Evolutionary conservation across 2,329 filamentous ascomycete genomes (phyloP), one percentile per base, ranked within the genome.

Genomic region (Microsporum audouinii): DNA sequence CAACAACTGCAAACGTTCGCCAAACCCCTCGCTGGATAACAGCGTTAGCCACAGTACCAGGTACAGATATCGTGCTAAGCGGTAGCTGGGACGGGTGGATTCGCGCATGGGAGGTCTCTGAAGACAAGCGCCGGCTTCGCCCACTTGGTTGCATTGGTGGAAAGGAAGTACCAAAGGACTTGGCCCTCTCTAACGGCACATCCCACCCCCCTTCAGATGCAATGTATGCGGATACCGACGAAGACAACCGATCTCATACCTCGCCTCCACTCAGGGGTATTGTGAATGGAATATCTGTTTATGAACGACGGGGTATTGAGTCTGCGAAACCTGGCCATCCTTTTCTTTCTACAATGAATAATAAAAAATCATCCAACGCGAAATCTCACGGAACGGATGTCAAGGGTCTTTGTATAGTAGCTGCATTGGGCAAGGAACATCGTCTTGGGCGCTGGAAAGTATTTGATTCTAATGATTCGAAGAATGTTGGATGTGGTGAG

Each of bases 81-180:
- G 94, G 92, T 36, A 96, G 90, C 74, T 99, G 92, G 91, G 94
- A 95, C 71, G 94, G 94, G 1, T 85, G 84, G 73, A 81, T 99
- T 62, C 82, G 92, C 57, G 87, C 87, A 3, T 99, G 94, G 94
- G 85, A 82, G 63, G 80, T 99, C 23, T 88, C 85, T 59, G 84
- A 89, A 47, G 92, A 96, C 72, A 94, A 91, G 76, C 84, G 84
- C 72, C 85, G 81, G 65, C 82, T 99, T 51, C 86, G 94, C 68
- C 76, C 83, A 0, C 74, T 90, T 5, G 91, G 90, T 0, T 79
- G 84, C 1, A 77, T 94, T 34, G 87, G 84, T 10, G 65, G 62
- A 45, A 66, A 68, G 5, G 51, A 65, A 55, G 31, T 62, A 41
- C 63, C 62, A 4, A 65, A 64, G 17, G 68, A 71, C 6, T 31